These are phyloP conservation scores for Butyriboletus regius DNA, from an alignment of 1,284 basidiomycete species.

Conservation along the genomic window DNA sequence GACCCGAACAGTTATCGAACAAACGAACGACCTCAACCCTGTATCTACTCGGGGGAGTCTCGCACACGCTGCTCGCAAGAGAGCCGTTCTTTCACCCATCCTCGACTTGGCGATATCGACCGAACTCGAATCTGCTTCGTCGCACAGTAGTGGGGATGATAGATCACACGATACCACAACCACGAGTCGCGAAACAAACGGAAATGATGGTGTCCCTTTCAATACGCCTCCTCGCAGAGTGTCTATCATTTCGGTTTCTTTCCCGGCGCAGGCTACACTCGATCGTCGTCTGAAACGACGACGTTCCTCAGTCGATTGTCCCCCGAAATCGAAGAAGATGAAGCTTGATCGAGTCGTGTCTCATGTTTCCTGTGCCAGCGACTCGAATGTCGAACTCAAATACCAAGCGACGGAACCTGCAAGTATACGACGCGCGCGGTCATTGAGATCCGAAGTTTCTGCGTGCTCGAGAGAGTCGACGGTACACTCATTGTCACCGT, in stretches of 20 bases:
- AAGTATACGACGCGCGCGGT: conserved; percentile 28
- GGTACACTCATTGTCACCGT: conserved; percentile 5
- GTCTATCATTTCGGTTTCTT: background rate
- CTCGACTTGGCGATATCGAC: background rate
- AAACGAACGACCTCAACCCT: background rate
- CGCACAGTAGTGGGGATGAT: background rate
- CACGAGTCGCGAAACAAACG: background rate
- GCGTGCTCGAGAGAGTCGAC: conserved; percentile 2
- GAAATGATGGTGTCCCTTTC: background rate
- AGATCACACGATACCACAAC: background rate
- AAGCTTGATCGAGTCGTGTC: conserved; percentile 13
- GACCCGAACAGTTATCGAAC: background rate
- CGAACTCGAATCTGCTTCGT: background rate
- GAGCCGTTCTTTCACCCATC: background rate
- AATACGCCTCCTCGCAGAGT: background rate
- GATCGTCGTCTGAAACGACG: conserved; percentile 16
- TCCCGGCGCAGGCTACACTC: background rate
- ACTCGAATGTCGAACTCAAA: background rate
- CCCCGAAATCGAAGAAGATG: conserved; percentile 14
- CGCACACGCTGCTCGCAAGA: background rate
- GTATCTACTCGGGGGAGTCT: background rate
- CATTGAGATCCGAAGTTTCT: conserved; percentile 22
- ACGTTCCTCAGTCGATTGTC: conserved; percentile 2
- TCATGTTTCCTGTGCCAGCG: background rate
- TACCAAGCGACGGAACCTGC: conserved; percentile 24